Evolutionary conservation across 2,329 filamentous ascomycete genomes (phyloP).

Genomic region (Septoria petroselini): DNA sequence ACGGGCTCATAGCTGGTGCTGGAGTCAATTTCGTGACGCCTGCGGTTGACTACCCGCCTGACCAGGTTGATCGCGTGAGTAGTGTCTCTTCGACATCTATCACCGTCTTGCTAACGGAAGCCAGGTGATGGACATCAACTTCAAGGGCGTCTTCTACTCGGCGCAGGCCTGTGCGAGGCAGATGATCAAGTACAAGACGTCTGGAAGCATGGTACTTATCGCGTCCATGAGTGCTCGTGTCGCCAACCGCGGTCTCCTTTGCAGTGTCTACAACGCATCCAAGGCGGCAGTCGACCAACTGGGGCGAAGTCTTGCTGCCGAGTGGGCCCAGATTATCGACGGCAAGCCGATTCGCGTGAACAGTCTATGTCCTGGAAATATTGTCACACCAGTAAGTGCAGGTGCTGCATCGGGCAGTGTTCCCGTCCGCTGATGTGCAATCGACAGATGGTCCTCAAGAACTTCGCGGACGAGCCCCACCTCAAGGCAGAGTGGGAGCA

Average conservation of each 20-base stretch:
- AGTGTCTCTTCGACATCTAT: no score
- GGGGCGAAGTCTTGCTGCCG: conserved; percentile 22
- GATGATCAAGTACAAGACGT: conserved; percentile 51
- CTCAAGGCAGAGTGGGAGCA: conserved; percentile 34
- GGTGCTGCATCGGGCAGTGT: neutral
- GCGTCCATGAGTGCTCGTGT: conserved; percentile 51
- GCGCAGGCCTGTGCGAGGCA: conserved; percentile 48
- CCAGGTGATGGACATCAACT: conserved; percentile 43
- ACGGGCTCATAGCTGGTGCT: conserved; percentile 36
- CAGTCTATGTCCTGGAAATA: conserved; percentile 37
- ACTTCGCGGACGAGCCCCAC: conserved; percentile 34
- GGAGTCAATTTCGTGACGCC: conserved; percentile 33
- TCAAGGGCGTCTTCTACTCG: conserved; percentile 49
- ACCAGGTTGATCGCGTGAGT: conserved; percentile 23
- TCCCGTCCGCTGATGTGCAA: neutral
- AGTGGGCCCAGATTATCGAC: conserved; percentile 39
- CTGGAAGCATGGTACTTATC: conserved; percentile 50
- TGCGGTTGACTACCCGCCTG: conserved; percentile 38
- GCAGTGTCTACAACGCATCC: conserved; percentile 42
- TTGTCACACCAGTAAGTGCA: conserved; percentile 33
- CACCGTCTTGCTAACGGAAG: conserved; percentile 32
- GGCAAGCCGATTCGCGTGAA: conserved; percentile 37
- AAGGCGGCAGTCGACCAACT: conserved; percentile 27
- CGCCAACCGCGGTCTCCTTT: conserved; percentile 26
- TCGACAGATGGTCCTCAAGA: conserved; percentile 35